These are phyloP conservation scores for Oryza meyeriana DNA, from an alignment of 176 grass and related monocot genomes.

Conservation along the genomic window DNA sequence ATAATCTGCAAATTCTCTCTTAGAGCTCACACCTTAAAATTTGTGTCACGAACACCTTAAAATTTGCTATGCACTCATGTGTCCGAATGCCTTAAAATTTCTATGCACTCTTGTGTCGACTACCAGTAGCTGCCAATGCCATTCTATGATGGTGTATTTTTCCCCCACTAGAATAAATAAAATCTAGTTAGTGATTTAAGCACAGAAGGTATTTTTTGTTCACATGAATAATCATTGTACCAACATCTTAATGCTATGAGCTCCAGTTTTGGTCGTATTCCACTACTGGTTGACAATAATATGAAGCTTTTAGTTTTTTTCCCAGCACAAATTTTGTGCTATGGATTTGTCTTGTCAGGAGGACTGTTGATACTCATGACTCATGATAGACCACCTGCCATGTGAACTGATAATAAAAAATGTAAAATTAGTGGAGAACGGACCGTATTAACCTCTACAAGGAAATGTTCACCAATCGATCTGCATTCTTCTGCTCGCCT, in stretches of 20 bases:
- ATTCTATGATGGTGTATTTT: background rate
- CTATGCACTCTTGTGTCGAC: background rate
- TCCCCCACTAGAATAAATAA: background rate
- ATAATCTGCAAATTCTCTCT: background rate
- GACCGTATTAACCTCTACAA: background rate
- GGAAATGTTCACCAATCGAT: background rate
- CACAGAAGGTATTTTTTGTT: background rate
- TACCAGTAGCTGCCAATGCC: no score
- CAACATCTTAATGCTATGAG: background rate
- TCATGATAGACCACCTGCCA: background rate
- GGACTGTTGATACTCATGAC: background rate
- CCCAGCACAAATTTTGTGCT: background rate
- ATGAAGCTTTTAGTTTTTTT: background rate
- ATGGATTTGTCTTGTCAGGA: background rate
- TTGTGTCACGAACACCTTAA: background rate
- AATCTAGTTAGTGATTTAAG: background rate
- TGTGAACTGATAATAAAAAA: background rate
- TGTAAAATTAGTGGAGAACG: background rate
- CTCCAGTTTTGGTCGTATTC: background rate
- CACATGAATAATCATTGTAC: background rate
- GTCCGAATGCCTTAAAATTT: background rate
- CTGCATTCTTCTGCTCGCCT: background rate
- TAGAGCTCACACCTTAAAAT: background rate
- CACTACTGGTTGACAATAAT: background rate
- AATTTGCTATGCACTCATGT: no score